A percentile compares a stretch with the other conserved stretches of the same genome.
Evolutionary conservation across 208 protist genomes (phyloP).

Genomic region (Leishmania mexicana): DNA sequence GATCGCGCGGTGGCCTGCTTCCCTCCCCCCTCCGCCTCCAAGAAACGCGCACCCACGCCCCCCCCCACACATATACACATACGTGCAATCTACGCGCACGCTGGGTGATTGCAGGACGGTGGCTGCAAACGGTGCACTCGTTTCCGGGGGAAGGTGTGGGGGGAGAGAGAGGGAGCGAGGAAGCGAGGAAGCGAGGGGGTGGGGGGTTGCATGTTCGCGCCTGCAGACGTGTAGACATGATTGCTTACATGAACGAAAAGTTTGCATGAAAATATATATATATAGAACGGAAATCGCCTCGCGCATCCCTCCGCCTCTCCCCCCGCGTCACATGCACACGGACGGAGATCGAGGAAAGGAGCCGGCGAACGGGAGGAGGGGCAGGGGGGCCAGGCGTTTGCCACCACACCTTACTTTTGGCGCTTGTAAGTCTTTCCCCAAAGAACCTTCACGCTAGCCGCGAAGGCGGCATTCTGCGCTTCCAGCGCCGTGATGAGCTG

Average conservation of each 20-base stretch:
- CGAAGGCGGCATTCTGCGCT: slow-evolving; percentile 47
- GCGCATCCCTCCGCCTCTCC: not conserved
- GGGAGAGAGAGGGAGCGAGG: not conserved
- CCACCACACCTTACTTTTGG: slow-evolving; percentile 47
- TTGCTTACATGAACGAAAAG: not conserved
- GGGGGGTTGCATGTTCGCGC: not conserved
- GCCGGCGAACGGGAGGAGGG: not conserved
- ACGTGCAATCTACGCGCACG: not conserved
- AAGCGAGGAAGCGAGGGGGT: not conserved
- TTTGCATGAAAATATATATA: slow-evolving; percentile 9
- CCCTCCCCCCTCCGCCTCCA: not conserved
- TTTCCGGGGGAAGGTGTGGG: not conserved
- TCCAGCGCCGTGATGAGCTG: slow-evolving; percentile 46
- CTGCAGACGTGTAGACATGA: not conserved
- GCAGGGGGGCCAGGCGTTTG: not conserved
- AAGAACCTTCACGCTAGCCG: slow-evolving; percentile 60
- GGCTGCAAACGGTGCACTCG: not conserved
- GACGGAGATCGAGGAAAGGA: not conserved
- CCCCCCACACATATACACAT: not conserved
- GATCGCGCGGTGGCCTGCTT: not conserved
- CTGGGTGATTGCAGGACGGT: not conserved
- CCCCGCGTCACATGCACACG: not conserved
- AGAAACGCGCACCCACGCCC: not conserved
- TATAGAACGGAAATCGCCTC: slow-evolving; percentile 18
- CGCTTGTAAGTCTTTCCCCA: slow-evolving; percentile 93